phyloP scores from a whole-genome alignment of 139 green algal species.

The Coelastrella sp. region DNA sequence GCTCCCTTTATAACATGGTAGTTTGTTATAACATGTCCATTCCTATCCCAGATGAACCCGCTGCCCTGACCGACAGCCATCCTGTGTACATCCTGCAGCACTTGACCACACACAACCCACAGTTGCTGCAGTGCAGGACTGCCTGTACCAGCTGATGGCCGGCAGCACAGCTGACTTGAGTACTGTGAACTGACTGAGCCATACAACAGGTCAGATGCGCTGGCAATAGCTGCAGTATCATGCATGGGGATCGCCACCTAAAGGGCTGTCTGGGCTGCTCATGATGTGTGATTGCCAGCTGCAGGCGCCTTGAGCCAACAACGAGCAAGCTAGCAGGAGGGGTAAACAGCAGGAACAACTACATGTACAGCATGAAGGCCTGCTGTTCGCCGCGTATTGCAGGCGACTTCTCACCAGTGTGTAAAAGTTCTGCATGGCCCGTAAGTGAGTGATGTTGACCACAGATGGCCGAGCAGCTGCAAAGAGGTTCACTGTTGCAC shows the following conservation, averaged over 20 bases:
- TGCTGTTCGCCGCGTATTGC: too few species aligned
- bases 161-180: too few species aligned
- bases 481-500: conserved; percentile 65
- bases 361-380: too few species aligned
- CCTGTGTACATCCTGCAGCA: conserved; percentile 31
- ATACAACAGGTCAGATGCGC: not conserved
- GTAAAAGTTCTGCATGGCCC: conserved; percentile 51
- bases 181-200: not conserved
- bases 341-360: too few species aligned
- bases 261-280: too few species aligned
- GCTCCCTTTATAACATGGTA: conserved; percentile 76
- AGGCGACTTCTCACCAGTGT: conserved; percentile 56
- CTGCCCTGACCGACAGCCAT: conserved; percentile 49
- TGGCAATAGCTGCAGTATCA: too few species aligned
- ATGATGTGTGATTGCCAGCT: too few species aligned
- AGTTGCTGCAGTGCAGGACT: not conserved
- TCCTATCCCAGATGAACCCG: conserved; percentile 85
- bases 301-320: too few species aligned
- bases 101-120: too few species aligned
- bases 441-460: conserved; percentile 84
- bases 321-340: too few species aligned
- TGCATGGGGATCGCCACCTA: too few species aligned
- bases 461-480: conserved; percentile 60
- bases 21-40: conserved; percentile 85
- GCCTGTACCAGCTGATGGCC: too few species aligned